Evolutionary conservation across 2,329 filamentous ascomycete genomes (phyloP).

Genomic region (Colletotrichum spinosum): DNA sequence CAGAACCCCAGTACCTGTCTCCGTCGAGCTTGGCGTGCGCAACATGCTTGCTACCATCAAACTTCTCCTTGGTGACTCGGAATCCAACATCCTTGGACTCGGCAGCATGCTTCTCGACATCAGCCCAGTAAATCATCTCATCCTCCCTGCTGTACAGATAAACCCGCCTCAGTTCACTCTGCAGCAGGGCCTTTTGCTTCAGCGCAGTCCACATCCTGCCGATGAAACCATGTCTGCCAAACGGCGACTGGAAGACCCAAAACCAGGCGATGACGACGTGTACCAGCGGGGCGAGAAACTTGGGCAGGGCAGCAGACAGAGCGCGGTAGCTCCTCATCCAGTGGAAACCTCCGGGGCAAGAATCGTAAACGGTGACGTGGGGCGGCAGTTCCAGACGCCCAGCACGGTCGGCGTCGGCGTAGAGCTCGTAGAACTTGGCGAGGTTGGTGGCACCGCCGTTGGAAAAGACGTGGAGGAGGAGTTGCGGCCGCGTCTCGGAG

Average conservation of each 20-base stretch:
- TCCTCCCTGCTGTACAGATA: constrained; percentile 66
- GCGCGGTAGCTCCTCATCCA: constrained; percentile 54
- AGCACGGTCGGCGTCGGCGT: constrained; percentile 42
- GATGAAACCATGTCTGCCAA: constrained; percentile 45
- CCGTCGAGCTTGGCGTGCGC: constrained; percentile 59
- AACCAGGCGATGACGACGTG: constrained; percentile 47
- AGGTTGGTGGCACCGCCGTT: constrained; percentile 62
- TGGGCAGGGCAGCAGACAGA: constrained; percentile 50
- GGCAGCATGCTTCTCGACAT: constrained; percentile 61
- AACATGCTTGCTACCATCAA: constrained; percentile 62
- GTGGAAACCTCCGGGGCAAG: constrained; percentile 59
- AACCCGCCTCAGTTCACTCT: constrained; percentile 55
- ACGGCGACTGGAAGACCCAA: constrained; percentile 46
- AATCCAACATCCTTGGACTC: constrained; percentile 55
- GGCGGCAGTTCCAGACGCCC: constrained; percentile 48
- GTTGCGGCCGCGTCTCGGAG: constrained; percentile 39
- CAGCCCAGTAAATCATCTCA: constrained; percentile 55
- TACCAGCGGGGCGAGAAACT: constrained; percentile 49
- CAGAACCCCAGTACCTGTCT: constrained; percentile 62
- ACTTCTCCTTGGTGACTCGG: constrained; percentile 56
- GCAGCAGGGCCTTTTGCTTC: constrained; percentile 48
- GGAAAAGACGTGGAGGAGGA: constrained; percentile 64
- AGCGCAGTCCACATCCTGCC: constrained; percentile 50
- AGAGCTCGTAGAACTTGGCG: constrained; percentile 50
- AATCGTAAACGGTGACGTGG: constrained; percentile 60